Base-by-base conservation (phyloP, 2,329 filamentous ascomycete genomes). In the Lachnellula cervina region DNA sequence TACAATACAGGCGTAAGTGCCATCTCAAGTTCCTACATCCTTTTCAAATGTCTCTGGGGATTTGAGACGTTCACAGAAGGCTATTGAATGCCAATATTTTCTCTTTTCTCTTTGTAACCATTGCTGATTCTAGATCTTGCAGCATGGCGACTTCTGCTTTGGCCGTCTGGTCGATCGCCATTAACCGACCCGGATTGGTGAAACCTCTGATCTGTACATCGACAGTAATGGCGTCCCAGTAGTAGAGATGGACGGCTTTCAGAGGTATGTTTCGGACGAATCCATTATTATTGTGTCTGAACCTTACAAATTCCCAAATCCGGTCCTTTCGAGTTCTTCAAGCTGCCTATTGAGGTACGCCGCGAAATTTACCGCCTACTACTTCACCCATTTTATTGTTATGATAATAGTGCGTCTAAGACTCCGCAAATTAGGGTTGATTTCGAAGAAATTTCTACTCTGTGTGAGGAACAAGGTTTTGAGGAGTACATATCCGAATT, bases 191-290 rank as follows among this genome's bases (percentile, higher is more conserved):
- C 23, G 21, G 9, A 14, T 11, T 5, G 11, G 17, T 19, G 5
- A 28, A 37, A 21, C 28, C 49, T 23, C 48, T 57, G 54, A 51
- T 54, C 40, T 54, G 49, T 51, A 57, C 56, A 55, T 17, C 52
- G 23, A 23, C 23, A 16, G 51, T 14, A 42, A 37, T 34, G 23
- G 37, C 34, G 21, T 38, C 13, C 17, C 16, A 14, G 42, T 40
- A 6, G 16, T 16, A 3, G 16, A 38, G 8, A 38, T 38, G 4
- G 35, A n/a, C 4, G 16, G 16, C 35, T 38, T 38, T 16, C 4
- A 38, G 6, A 38, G 35, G 35, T 38, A 8, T 4, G 35, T 38
- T 11, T 11, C n/a, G 35, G 16, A 37, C 35, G 9, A 13, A 37
- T 11, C 2, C 3, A 13, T 4, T 9, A 16, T 37, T 37, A 3